Evolutionary conservation across 352 stramenopile genomes (phyloP).

Genomic region (Globisporangium takayamanum): DNA sequence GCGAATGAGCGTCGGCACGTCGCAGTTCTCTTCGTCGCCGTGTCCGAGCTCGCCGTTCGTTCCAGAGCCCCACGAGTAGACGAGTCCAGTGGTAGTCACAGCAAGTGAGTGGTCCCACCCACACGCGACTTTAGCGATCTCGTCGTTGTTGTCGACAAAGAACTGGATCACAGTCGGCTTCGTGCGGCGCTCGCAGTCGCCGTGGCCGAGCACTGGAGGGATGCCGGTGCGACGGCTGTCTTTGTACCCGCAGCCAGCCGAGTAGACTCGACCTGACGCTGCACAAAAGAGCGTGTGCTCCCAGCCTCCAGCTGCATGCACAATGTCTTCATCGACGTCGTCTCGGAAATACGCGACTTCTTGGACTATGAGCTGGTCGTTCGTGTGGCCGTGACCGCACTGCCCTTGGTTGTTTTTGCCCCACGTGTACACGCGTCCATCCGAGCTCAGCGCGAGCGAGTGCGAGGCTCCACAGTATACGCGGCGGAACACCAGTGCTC

Average conservation of each 20-base stretch:
- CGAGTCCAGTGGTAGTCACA: constrained; percentile 37
- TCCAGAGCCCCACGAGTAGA: constrained; percentile 79
- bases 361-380: constrained; percentile 54
- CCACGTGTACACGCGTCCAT: constrained; percentile 58
- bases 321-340: constrained; percentile 37
- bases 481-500: constrained; percentile 18
- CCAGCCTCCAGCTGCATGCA: constrained; percentile 64
- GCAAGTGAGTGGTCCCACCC: constrained; percentile 83
- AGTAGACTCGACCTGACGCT: constrained; percentile 57
- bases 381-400: constrained; percentile 70
- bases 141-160: constrained; percentile 48
- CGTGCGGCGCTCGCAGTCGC: constrained; percentile 57
- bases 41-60: constrained; percentile 81
- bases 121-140: constrained; percentile 58
- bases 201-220: constrained; percentile 72
- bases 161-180: constrained; percentile 47
- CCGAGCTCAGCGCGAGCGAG: constrained; percentile 50
- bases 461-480: constrained; percentile 77
- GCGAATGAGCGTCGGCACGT: constrained; percentile 47
- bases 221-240: constrained; percentile 74
- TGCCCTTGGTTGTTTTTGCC: constrained; percentile 87
- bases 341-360: constrained; percentile 51
- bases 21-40: constrained; percentile 73
- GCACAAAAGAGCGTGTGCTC: constrained; percentile 78
- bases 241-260: constrained; percentile 78